Evolutionary conservation across 257 asterid species (phyloP).

Genomic region (Marsdenia floribunda): DNA sequence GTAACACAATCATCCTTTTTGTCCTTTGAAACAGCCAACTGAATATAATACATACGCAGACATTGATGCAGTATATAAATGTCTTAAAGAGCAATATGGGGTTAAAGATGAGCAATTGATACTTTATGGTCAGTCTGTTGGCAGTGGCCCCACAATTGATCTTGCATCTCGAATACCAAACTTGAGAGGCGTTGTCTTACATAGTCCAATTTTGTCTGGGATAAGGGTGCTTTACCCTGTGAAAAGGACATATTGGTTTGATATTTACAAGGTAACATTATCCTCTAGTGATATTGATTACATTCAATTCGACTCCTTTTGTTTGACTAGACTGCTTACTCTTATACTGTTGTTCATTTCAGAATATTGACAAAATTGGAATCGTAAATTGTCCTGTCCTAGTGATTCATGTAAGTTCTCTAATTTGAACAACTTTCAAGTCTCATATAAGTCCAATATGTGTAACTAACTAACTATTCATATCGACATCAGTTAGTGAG

Average conservation of each 20-base stretch:
- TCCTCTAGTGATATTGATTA: constrained; percentile 11
- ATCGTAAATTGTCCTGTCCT: constrained; percentile 81
- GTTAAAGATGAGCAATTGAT: constrained; percentile 88
- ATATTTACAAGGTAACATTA: constrained; percentile 78
- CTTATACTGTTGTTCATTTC: constrained; percentile 34
- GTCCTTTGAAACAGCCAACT: constrained; percentile 80
- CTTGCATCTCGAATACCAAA: constrained; percentile 82
- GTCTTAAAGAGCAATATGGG: constrained; percentile 92
- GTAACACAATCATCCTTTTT: constrained; percentile 39
- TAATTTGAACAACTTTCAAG: too few species aligned
- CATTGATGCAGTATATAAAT: constrained; percentile 95
- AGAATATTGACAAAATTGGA: constrained; percentile 96
- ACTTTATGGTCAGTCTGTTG: constrained; percentile 96
- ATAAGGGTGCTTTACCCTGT: constrained; percentile 95
- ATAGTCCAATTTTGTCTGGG: constrained; percentile 96
- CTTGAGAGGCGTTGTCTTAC: constrained; percentile 93
- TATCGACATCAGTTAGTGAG: neutral
- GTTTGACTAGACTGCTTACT: constrained; percentile 15
- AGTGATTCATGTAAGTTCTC: constrained; percentile 86
- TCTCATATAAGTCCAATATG: neutral
- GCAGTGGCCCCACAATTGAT: constrained; percentile 97
- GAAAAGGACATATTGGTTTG: constrained; percentile 92
- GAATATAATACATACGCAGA: constrained; percentile 97
- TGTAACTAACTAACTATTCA: neutral
- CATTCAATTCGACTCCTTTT: constrained; percentile 8